phyloP scores from a whole-genome alignment of 805 yeast genomes.

The Sugiyamaella americana region DNA sequence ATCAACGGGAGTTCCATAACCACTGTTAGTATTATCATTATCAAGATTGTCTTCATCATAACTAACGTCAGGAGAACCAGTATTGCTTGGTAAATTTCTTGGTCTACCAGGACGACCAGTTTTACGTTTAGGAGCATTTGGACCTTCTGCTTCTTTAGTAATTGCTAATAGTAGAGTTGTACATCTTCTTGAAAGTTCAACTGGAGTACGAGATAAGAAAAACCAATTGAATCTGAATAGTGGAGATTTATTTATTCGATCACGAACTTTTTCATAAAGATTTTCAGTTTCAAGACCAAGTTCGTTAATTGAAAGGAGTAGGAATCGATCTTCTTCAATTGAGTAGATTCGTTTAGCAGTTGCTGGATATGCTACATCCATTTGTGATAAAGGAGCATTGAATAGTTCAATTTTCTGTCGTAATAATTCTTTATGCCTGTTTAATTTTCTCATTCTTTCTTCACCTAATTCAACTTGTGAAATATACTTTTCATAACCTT shows the following conservation, averaged over 20 bases:
- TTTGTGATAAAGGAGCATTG: conserved; percentile 68
- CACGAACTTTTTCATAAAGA: conserved; percentile 67
- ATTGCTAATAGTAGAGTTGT: conserved; percentile 70
- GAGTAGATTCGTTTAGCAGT: conserved; percentile 63
- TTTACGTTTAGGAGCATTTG: conserved; percentile 28
- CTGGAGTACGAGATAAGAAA: conserved; percentile 68
- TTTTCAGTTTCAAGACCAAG: conserved; percentile 75
- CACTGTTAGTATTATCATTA: conserved; percentile 4
- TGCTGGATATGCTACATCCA: conserved; percentile 67
- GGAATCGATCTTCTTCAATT: conserved; percentile 84
- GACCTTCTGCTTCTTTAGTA: conserved; percentile 57
- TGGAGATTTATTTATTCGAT: conserved; percentile 62
- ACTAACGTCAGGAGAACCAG: conserved; percentile 18
- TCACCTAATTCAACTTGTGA: conserved; percentile 85
- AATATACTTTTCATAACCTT: conserved; percentile 82
- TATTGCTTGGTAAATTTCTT: conserved; percentile 8
- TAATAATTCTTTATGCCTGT: conserved; percentile 70
- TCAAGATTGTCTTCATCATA: conserved; percentile 15
- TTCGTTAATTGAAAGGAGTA: conserved; percentile 67
- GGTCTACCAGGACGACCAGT: conserved; percentile 16
- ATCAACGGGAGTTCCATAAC: conserved; percentile 9
- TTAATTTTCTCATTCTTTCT: conserved; percentile 58
- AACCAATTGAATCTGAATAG: conserved; percentile 82
- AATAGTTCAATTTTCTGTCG: conserved; percentile 66
- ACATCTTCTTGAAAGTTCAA: conserved; percentile 79